Evolutionary conservation across 495 filamentous ascomycete genomes (phyloP).

Genomic region (Staphylotrichum tortipilum): DNA sequence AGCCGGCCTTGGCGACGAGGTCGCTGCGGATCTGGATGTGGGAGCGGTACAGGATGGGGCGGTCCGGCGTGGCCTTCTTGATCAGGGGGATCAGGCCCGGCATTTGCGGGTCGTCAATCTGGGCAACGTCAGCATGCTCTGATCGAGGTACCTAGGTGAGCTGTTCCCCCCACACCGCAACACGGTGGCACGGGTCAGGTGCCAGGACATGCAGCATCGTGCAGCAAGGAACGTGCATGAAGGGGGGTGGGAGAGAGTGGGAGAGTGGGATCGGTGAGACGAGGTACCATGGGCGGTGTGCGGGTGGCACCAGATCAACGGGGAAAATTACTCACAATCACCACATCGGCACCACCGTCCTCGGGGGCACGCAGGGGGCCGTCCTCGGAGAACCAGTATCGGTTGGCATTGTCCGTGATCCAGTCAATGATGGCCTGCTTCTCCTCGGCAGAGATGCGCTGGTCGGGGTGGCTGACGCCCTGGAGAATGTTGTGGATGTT

Average conservation of each 20-base stretch:
- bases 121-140: conserved; percentile 9
- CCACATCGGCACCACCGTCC: conserved; percentile 69
- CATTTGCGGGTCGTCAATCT: conserved; percentile 85
- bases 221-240: neutral
- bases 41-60: conserved; percentile 71
- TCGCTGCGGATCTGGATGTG: conserved; percentile 83
- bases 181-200: conserved; percentile 3
- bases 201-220: conserved; percentile 2
- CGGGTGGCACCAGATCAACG: neutral
- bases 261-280: conserved; percentile 5
- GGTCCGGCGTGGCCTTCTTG: conserved; percentile 59
- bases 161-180: neutral
- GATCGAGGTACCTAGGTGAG: neutral
- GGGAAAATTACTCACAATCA: conserved; percentile 47
- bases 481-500: conserved; percentile 90
- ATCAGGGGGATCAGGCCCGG: conserved; percentile 71
- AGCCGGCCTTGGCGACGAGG: conserved; percentile 50
- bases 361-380: conserved; percentile 60
- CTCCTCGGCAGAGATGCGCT: conserved; percentile 53
- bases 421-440: conserved; percentile 57
- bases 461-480: conserved; percentile 58
- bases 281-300: neutral
- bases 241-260: conserved; percentile 2
- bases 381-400: conserved; percentile 63
- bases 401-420: conserved; percentile 66